Evolutionary conservation across 768 basidiomycete genomes (phyloP).

Genomic region (Tylopilus rubrobrunneus): DNA sequence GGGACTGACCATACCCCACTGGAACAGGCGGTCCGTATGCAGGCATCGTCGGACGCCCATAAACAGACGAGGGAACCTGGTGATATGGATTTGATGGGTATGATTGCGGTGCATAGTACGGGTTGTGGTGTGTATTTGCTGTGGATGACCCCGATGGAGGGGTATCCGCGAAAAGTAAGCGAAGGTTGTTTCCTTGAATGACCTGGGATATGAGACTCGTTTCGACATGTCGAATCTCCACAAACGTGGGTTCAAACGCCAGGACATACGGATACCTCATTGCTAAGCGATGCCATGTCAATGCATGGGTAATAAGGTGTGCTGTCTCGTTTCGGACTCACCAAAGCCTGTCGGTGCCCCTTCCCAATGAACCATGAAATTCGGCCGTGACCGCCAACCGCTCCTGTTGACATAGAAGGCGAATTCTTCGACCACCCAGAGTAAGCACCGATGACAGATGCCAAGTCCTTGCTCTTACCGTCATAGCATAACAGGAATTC

Average conservation of each 20-base stretch:
- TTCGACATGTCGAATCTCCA: conserved; percentile 95
- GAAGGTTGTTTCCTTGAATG: conserved; percentile 88
- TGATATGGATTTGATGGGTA: conserved; percentile 34
- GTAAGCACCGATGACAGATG: conserved; percentile 5
- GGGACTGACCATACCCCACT: conserved; percentile 38
- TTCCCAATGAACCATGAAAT: conserved; percentile 98
- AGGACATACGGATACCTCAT: conserved; percentile 95
- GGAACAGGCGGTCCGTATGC: conserved; percentile 24
- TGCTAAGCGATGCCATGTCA: conserved; percentile 45
- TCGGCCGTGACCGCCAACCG: conserved; percentile 83
- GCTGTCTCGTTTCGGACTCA: conserved; percentile 37
- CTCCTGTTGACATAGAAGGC: conserved; percentile 99
- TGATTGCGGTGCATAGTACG: conserved; percentile 29
- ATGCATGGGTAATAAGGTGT: not conserved
- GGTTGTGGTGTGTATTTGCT: conserved; percentile 35
- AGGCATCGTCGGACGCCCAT: conserved; percentile 25
- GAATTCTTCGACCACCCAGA: conserved; percentile 61
- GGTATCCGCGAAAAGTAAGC: conserved; percentile 89
- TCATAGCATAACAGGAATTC: conserved; percentile 98
- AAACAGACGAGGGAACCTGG: conserved; percentile 22
- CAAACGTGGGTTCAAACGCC: conserved; percentile 94
- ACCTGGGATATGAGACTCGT: conserved; percentile 90
- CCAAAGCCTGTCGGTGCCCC: conserved; percentile 92
- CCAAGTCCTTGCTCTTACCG: conserved; percentile 48
- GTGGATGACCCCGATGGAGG: conserved; percentile 80